phyloP scores from a whole-genome alignment of 768 basidiomycete species.

The Lepiota subincarnata region DNA sequence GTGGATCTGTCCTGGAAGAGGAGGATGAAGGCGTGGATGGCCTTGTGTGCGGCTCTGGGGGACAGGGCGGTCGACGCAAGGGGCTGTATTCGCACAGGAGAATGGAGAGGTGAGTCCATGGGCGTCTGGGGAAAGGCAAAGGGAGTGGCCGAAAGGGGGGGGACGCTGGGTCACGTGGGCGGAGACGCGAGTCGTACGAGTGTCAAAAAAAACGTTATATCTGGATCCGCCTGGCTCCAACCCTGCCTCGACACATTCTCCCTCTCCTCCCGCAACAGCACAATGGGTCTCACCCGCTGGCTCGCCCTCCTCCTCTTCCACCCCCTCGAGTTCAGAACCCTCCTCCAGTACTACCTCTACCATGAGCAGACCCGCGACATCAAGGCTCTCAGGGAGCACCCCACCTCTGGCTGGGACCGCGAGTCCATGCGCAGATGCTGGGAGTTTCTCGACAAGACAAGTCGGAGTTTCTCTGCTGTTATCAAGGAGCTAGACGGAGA shows the following conservation, averaged over 20 bases:
- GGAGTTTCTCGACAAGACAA: constrained; percentile 84
- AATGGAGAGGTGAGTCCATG: constrained; percentile 46
- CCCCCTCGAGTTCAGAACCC: constrained; percentile 77
- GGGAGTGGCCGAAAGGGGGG: neutral
- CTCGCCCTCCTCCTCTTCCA: constrained; percentile 69
- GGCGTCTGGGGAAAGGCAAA: constrained; percentile 11
- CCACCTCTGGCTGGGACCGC: constrained; percentile 84
- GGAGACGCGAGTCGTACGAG: constrained; percentile 16
- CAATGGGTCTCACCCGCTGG: constrained; percentile 59
- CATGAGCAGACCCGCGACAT: constrained; percentile 83
- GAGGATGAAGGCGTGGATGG: constrained; percentile 42
- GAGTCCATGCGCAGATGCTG: constrained; percentile 85
- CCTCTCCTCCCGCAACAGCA: constrained; percentile 35
- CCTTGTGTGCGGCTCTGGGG: constrained; percentile 34
- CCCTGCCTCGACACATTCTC: neutral
- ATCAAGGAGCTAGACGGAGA: constrained; percentile 97
- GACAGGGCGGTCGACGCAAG: constrained; percentile 33
- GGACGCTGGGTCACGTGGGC: neutral
- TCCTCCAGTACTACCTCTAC: constrained; percentile 81
- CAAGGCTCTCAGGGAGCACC: constrained; percentile 64
- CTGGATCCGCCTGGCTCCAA: too few relatives aligned
- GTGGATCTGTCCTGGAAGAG: constrained; percentile 46
- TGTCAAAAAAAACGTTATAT: neutral
- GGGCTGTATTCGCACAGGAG: constrained; percentile 44
- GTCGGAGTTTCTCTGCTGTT: constrained; percentile 86